Evolutionary conservation across 2,329 filamentous ascomycete genomes (phyloP).

Genomic region (Alternaria gansuensis): DNA sequence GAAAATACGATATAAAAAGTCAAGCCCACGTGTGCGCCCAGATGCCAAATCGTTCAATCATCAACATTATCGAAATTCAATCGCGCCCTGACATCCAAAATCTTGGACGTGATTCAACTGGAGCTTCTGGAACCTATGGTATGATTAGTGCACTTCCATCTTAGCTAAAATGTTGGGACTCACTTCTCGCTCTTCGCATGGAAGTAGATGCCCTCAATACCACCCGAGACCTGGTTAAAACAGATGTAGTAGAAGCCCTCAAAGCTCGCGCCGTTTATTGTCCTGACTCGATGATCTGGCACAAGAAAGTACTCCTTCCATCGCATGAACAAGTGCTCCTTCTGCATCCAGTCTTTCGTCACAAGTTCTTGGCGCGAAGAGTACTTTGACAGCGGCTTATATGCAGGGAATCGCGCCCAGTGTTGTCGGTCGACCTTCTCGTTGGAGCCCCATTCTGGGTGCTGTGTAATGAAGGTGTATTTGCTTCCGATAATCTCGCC

Average conservation of each 20-base stretch:
- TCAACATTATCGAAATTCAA: constrained; percentile 80
- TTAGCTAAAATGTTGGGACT: constrained; percentile 51
- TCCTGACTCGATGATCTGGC: constrained; percentile 89
- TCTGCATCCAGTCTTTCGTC: constrained; percentile 75
- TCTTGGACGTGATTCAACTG: constrained; percentile 89
- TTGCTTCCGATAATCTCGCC: constrained; percentile 96
- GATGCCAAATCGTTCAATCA: constrained; percentile 42
- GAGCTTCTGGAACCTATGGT: constrained; percentile 83
- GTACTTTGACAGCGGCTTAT: constrained; percentile 76
- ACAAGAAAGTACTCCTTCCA: constrained; percentile 99
- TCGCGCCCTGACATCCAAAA: constrained; percentile 80
- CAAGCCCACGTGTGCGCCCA: constrained; percentile 37
- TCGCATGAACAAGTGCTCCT: constrained; percentile 95
- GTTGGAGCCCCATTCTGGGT: constrained; percentile 89
- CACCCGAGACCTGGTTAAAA: constrained; percentile 90
- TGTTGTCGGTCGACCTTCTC: constrained; percentile 92
- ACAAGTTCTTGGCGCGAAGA: constrained; percentile 67
- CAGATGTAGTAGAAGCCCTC: constrained; percentile 99
- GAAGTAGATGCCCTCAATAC: constrained; percentile 94
- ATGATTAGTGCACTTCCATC: constrained; percentile 30
- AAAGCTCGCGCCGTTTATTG: constrained; percentile 93
- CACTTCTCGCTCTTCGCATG: constrained; percentile 98
- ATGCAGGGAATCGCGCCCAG: constrained; percentile 90
- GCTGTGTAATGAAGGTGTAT: constrained; percentile 90
- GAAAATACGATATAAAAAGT: constrained; percentile 40